A percentile compares a stretch with the other conserved stretches of the same genome.
These are phyloP conservation scores for Meyerozyma smithsonii DNA, from an alignment of 1,139 yeast species.

Conservation along the genomic window DNA sequence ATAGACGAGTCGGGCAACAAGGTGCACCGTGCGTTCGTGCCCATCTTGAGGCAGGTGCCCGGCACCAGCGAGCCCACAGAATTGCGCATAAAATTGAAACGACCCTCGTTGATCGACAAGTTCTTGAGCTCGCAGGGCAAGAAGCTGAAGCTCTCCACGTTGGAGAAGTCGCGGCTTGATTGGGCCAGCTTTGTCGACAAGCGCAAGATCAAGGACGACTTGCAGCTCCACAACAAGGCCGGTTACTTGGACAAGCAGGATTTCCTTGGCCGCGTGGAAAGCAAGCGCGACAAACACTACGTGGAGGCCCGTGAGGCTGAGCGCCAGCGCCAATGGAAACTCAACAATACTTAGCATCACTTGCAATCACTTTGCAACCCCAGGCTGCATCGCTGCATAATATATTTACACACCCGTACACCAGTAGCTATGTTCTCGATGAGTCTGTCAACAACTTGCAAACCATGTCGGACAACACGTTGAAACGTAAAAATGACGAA, in stretches of 20 bases:
- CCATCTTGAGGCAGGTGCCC: conserved; percentile 33
- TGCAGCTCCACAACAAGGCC: conserved; percentile 67
- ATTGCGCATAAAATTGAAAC: conserved; percentile 46
- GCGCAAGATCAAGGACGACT: conserved; percentile 78
- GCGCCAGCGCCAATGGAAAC: conserved; percentile 26
- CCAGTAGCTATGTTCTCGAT: not conserved
- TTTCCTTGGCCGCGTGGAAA: conserved; percentile 74
- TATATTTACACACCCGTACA: not conserved
- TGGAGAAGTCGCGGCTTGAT: conserved; percentile 88
- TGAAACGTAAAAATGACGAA: conserved; percentile 69
- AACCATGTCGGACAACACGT: conserved; percentile 22
- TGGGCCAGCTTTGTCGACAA: conserved; percentile 95
- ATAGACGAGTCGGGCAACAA: conserved; percentile 7
- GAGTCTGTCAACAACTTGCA: not conserved
- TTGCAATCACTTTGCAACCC: not conserved
- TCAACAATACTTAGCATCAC: conserved; percentile 2
- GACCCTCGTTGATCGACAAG: conserved; percentile 74
- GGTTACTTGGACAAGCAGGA: conserved; percentile 92
- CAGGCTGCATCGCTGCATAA: not conserved
- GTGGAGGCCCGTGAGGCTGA: conserved; percentile 51
- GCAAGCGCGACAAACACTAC: conserved; percentile 58
- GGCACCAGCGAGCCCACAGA: conserved; percentile 28
- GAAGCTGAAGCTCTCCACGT: conserved; percentile 71
- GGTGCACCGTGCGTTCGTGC: conserved; percentile 25
- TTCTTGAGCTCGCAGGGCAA: conserved; percentile 30